phyloP scores from a whole-genome alignment of 306 rosid genomes.

The Begonia peltatifolia region DNA sequence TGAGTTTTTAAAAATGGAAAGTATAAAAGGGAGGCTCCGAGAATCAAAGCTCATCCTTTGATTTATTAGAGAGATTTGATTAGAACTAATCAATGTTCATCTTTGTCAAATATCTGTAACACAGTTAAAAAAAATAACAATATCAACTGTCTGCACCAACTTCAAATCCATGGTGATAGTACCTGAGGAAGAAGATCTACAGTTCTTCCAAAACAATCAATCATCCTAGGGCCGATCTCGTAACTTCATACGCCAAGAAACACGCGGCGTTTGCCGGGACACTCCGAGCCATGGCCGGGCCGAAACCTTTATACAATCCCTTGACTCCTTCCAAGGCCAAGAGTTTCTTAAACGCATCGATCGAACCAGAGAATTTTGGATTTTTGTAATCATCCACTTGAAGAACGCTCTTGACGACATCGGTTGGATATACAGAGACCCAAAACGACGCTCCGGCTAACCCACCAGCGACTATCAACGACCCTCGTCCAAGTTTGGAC shows the following conservation, averaged over 20 bases:
- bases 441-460: slow-evolving; percentile 82
- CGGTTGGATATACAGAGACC: slow-evolving; percentile 72
- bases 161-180: too few relatives aligned
- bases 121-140: too few relatives aligned
- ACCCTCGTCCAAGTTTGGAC: slow-evolving; percentile 65
- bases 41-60: too few relatives aligned
- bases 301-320: slow-evolving; percentile 90
- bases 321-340: slow-evolving; percentile 54
- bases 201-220: neutral
- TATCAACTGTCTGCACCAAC: too few relatives aligned
- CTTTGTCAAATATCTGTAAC: too few relatives aligned
- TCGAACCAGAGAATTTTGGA: slow-evolving; percentile 66
- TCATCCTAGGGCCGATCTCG: slow-evolving; percentile 72
- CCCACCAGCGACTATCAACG: slow-evolving; percentile 76
- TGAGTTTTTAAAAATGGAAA: too few relatives aligned
- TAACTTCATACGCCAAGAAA: slow-evolving; percentile 87
- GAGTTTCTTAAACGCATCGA: slow-evolving; percentile 70
- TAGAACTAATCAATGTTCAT: too few relatives aligned
- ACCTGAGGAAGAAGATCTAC: too few relatives aligned
- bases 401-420: slow-evolving; percentile 81
- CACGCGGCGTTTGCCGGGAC: slow-evolving; percentile 95
- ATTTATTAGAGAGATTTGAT: too few relatives aligned
- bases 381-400: slow-evolving; percentile 82
- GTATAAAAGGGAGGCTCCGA: too few relatives aligned
- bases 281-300: slow-evolving; percentile 88